phyloP scores from a whole-genome alignment of 2,329 filamentous ascomycete species.

The Fusarium sp. region DNA sequence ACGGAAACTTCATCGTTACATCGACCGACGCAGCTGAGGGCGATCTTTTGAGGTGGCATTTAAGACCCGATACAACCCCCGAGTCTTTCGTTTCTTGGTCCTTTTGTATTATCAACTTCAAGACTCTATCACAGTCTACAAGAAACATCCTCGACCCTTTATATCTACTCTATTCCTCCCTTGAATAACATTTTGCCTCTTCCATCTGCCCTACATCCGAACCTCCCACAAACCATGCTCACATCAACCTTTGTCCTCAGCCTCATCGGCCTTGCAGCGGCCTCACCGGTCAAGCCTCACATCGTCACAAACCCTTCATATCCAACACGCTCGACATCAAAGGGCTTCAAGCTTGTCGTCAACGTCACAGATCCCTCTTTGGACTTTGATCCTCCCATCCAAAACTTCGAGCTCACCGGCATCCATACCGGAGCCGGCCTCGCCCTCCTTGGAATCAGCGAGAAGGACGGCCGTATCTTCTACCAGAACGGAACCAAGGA shows the following conservation, averaged over 20 bases:
- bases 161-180: background rate
- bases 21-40: constrained; percentile 20
- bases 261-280: constrained; percentile 43
- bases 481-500: constrained; percentile 61
- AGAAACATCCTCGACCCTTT: background rate
- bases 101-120: constrained; percentile 5
- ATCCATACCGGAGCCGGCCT: constrained; percentile 58
- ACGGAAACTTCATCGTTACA: constrained; percentile 33
- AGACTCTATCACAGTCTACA: background rate
- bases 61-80: constrained; percentile 25
- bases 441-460: constrained; percentile 52
- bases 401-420: constrained; percentile 54
- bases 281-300: constrained; percentile 37
- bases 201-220: background rate
- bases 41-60: constrained; percentile 24
- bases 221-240: constrained; percentile 36
- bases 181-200: background rate
- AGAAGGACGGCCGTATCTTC: constrained; percentile 51
- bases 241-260: constrained; percentile 40
- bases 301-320: constrained; percentile 28
- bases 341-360: constrained; percentile 57
- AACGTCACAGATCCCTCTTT: constrained; percentile 56
- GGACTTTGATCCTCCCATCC: constrained; percentile 56
- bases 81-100: constrained; percentile 22
- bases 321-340: constrained; percentile 33